Evolutionary conservation across 805 yeast species (phyloP).

Genomic region (Teunomyces pallodes): DNA sequence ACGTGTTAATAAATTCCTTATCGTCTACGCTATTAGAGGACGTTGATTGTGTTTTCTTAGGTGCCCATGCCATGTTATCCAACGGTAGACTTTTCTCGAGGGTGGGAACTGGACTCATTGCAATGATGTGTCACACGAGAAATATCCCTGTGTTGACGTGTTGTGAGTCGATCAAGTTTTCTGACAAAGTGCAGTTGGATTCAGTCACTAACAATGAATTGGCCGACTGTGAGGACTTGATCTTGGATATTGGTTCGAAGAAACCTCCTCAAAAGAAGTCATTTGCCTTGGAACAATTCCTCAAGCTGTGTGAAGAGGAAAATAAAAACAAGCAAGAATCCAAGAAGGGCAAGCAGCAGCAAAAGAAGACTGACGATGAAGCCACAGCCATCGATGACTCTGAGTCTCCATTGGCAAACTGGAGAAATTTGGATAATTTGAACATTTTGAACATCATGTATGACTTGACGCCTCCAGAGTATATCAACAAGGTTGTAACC

Average conservation of each 20-base stretch:
- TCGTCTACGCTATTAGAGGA: slow-evolving; percentile 74
- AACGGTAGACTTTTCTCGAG: slow-evolving; percentile 91
- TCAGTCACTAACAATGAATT: slow-evolving; percentile 93
- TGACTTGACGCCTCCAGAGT: slow-evolving; percentile 92
- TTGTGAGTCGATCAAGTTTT: slow-evolving; percentile 91
- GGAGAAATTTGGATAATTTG: slow-evolving; percentile 62
- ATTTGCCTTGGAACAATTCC: slow-evolving; percentile 63
- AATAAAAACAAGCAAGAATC: slow-evolving; percentile 17
- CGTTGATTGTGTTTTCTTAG: slow-evolving; percentile 87
- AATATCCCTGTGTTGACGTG: slow-evolving; percentile 94
- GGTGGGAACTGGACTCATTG: slow-evolving; percentile 91
- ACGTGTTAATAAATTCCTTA: slow-evolving; percentile 75
- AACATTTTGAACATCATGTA: slow-evolving; percentile 83
- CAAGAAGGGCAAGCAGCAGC: slow-evolving; percentile 9
- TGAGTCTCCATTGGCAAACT: slow-evolving; percentile 50
- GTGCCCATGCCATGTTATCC: slow-evolving; percentile 96
- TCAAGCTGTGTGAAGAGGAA: slow-evolving; percentile 39
- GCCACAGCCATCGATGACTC: slow-evolving; percentile 13
- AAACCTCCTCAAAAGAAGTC: slow-evolving; percentile 58
- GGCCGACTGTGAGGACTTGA: slow-evolving; percentile 72
- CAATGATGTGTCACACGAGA: slow-evolving; percentile 84
- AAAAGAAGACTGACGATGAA: slow-evolving; percentile 6
- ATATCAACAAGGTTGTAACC: slow-evolving; percentile 90
- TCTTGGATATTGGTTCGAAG: slow-evolving; percentile 46
- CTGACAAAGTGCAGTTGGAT: slow-evolving; percentile 93